These are phyloP conservation scores for Lophiostoma macrostomum DNA, from an alignment of 495 filamentous ascomycete species.

Conservation along the genomic window DNA sequence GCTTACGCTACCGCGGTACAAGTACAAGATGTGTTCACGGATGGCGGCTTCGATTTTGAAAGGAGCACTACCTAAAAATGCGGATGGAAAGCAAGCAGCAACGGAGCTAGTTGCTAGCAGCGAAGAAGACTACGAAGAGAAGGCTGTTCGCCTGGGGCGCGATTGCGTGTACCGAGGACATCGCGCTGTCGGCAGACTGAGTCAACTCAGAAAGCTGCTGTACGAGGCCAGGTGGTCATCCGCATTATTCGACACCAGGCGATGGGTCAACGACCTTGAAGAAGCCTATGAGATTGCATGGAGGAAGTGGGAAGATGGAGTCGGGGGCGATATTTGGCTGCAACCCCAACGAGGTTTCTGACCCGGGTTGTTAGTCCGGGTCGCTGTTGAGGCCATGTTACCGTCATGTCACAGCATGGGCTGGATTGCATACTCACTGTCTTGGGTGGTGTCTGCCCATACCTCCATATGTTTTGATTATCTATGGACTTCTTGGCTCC, in stretches of 20 bases:
- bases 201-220: constrained; percentile 72
- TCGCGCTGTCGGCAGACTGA: constrained; percentile 56
- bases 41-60: constrained; percentile 94
- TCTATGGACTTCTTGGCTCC: too few relatives aligned
- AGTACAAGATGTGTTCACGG: constrained; percentile 98
- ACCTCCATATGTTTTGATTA: too few relatives aligned
- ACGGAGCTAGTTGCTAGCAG: constrained; percentile 69
- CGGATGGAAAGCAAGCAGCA: constrained; percentile 64
- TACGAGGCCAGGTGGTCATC: constrained; percentile 79
- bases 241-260: constrained; percentile 82
- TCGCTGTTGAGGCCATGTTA: too few relatives aligned
- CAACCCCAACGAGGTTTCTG: too few relatives aligned
- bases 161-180: constrained; percentile 58
- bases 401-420: too few relatives aligned
- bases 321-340: constrained; percentile 84
- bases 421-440: too few relatives aligned
- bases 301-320: constrained; percentile 78
- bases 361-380: too few relatives aligned
- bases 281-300: constrained; percentile 84
- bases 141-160: constrained; percentile 69
- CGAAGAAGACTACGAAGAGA: constrained; percentile 80
- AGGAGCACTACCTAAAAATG: constrained; percentile 74
- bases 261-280: constrained; percentile 93
- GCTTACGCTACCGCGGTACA: constrained; percentile 87
- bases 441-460: too few relatives aligned